These are phyloP conservation scores for Clavulina sp. DNA, from an alignment of 768 basidiomycete genomes.

Conservation along the genomic window DNA sequence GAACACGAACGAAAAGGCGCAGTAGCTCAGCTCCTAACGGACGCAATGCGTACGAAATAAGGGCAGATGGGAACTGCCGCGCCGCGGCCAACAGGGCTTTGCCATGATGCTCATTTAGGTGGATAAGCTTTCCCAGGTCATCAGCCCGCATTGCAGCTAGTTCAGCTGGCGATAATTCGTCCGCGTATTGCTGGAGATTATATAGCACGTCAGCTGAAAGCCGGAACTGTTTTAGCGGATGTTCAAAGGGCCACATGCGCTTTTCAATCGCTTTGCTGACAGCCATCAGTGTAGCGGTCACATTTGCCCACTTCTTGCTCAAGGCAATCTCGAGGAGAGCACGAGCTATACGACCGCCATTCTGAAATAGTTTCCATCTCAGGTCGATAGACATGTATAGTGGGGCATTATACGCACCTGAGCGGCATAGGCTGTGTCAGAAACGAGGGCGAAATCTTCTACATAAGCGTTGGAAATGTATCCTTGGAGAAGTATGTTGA, in stretches of 20 bases:
- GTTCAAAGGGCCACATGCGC: slow-evolving; percentile 86
- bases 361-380: slow-evolving; percentile 20
- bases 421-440: slow-evolving; percentile 84
- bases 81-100: slow-evolving; percentile 60
- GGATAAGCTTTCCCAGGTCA: slow-evolving; percentile 62
- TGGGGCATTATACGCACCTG: slow-evolving; percentile 31
- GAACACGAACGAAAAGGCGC: slow-evolving; percentile 47
- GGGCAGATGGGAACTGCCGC: slow-evolving; percentile 62
- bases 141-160: slow-evolving; percentile 46
- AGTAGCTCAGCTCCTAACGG: slow-evolving; percentile 77
- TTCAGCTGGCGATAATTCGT: slow-evolving; percentile 60
- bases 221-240: slow-evolving; percentile 69
- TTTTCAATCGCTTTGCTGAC: slow-evolving; percentile 90
- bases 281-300: slow-evolving; percentile 60
- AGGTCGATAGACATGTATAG: neutral
- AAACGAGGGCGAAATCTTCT: slow-evolving; percentile 91
- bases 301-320: slow-evolving; percentile 80
- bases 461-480: slow-evolving; percentile 66
- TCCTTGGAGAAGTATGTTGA: slow-evolving; percentile 86
- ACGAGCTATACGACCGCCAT: slow-evolving; percentile 85
- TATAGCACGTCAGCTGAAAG: slow-evolving; percentile 64
- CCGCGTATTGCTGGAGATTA: slow-evolving; percentile 61
- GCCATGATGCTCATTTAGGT: slow-evolving; percentile 76
- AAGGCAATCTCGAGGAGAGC: slow-evolving; percentile 88
- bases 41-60: slow-evolving; percentile 48